Percentiles rank a stretch among this genome's conserved stretches.
Conservation (phyloP, 2,329 filamentous ascomycete genomes). For the Phaeosphaeriaceae sp. region DNA sequence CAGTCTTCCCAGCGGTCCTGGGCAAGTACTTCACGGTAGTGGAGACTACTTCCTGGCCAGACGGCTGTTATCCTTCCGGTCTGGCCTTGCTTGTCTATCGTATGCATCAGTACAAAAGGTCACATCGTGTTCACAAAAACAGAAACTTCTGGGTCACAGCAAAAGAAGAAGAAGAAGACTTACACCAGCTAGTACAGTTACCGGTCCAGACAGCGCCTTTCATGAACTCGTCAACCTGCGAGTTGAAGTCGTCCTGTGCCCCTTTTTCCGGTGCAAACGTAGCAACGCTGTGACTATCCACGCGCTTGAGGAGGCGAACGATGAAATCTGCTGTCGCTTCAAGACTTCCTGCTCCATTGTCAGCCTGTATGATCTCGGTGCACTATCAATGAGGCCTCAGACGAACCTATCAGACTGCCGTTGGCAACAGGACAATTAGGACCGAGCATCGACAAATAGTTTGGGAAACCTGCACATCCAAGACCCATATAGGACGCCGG, state of each 20-base stretch:
- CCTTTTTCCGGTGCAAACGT: constrained; percentile 7
- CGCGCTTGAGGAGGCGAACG: constrained; percentile 7
- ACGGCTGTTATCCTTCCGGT: constrained; percentile 4
- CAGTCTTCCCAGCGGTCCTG: constrained; percentile 8
- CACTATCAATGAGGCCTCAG: background rate
- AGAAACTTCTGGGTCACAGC: too few species aligned
- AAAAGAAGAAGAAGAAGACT: background rate
- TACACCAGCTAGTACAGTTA: constrained; percentile 11
- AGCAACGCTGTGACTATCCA: constrained; percentile 2
- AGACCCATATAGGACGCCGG: constrained; percentile 10
- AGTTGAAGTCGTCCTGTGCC: constrained; percentile 11
- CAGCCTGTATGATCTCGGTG: background rate
- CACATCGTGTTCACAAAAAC: too few species aligned
- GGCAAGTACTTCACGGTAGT: constrained; percentile 8
- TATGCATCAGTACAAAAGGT: background rate
- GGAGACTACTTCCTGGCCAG: constrained; percentile 8
- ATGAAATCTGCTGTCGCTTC: constrained; percentile 10
- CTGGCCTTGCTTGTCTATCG: background rate
- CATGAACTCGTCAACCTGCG: constrained; percentile 10
- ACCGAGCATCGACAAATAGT: constrained; percentile 12
- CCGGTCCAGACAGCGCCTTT: constrained; percentile 8
- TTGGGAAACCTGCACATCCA: constrained; percentile 10
- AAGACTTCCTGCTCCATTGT: constrained; percentile 5
- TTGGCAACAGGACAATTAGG: constrained; percentile 16
- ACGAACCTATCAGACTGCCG: constrained; percentile 12